Conservation (phyloP, 805 yeast species). For the Candida dendrica region DNA sequence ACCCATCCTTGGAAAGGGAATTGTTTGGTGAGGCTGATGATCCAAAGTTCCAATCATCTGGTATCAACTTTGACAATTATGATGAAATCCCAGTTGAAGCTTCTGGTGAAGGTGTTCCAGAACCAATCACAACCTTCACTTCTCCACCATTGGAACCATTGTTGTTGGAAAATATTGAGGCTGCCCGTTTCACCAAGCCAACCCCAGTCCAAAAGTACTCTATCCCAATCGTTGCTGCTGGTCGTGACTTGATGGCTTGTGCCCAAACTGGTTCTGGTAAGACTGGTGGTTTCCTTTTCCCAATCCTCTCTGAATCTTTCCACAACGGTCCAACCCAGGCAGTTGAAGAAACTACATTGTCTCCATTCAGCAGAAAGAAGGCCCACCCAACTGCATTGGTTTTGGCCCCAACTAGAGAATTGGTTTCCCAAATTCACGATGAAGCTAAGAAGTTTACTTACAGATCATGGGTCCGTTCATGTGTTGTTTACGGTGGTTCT, state of each 20-base stretch:
- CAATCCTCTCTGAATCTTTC: slow-evolving; percentile 89
- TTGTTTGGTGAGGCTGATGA: slow-evolving; percentile 73
- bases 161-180: slow-evolving; percentile 76
- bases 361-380: slow-evolving; percentile 58
- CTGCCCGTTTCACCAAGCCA: slow-evolving; percentile 90
- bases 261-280: slow-evolving; percentile 99
- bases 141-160: slow-evolving; percentile 87
- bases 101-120: slow-evolving; percentile 90
- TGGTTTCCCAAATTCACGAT: slow-evolving; percentile 92
- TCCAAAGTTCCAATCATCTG: slow-evolving; percentile 77
- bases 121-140: slow-evolving; percentile 80
- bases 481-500: slow-evolving; percentile 98
- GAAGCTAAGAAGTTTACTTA: slow-evolving; percentile 94
- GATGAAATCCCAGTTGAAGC: slow-evolving; percentile 99
- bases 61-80: slow-evolving; percentile 97
- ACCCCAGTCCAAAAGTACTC: slow-evolving; percentile 96
- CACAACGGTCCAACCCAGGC: slow-evolving; percentile 74
- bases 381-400: slow-evolving; percentile 93
- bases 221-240: slow-evolving; percentile 81
- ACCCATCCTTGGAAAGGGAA: slow-evolving; percentile 65
- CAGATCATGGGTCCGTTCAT: slow-evolving; percentile 96
- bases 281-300: slow-evolving; percentile 99
- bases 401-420: slow-evolving; percentile 98
- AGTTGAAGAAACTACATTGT: slow-evolving; percentile 27
- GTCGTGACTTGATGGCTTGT: slow-evolving; percentile 94